A percentile compares a stretch with the other conserved stretches of the same genome.
phyloP scores from a whole-genome alignment of 352 stramenopile genomes.

The Globisporangium iwayamae region DNA sequence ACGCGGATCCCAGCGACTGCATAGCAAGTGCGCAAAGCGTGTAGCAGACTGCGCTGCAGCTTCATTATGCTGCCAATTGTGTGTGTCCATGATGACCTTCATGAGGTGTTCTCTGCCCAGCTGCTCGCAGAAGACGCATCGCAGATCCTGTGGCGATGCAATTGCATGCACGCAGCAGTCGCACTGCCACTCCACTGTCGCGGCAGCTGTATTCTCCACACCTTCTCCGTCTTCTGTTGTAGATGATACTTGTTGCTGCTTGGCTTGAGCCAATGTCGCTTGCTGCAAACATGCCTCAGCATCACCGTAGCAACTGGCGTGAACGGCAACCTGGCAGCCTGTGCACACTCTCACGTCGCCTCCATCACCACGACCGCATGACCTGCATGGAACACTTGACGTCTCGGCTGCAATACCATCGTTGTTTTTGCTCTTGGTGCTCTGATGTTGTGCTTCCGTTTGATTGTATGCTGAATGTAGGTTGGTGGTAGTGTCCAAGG shows the following conservation, averaged over 20 bases:
- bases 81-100: conserved; percentile 31
- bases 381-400: not conserved
- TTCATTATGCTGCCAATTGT: not conserved
- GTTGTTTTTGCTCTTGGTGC: no score
- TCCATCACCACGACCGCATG: not conserved
- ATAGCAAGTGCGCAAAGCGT: conserved; percentile 42
- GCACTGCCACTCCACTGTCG: conserved; percentile 28
- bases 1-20: conserved; percentile 46
- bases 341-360: conserved; percentile 27
- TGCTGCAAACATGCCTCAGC: not conserved
- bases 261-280: not conserved
- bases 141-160: conserved; percentile 7
- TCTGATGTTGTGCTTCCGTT: not conserved
- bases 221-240: not conserved
- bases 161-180: conserved; percentile 35
- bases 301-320: conserved; percentile 33
- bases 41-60: not conserved
- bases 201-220: not conserved
- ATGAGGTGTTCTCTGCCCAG: conserved; percentile 16
- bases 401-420: not conserved
- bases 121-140: conserved; percentile 48
- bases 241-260: conserved; percentile 1
- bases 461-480: not conserved
- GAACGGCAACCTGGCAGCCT: conserved; percentile 29
- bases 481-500: not conserved